Percentiles rank a stretch among this genome's conserved stretches.
Evolutionary conservation across 1,139 yeast genomes (phyloP).

Genomic region (Pichia sp.): DNA sequence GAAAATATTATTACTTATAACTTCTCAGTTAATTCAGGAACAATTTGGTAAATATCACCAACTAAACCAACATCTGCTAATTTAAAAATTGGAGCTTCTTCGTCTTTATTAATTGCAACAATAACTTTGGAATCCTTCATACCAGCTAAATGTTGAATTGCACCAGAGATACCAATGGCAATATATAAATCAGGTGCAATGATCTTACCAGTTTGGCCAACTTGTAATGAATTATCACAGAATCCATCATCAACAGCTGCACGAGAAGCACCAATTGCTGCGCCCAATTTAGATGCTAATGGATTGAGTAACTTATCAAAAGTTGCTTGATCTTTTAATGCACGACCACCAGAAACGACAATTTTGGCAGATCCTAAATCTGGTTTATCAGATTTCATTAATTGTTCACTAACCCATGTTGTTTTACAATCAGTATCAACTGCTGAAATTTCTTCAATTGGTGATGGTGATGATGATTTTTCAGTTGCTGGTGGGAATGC

Average conservation of each 20-base stretch:
- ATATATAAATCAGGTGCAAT: slow-evolving; percentile 93
- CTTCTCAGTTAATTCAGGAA: slow-evolving; percentile 83
- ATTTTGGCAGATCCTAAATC: slow-evolving; percentile 77
- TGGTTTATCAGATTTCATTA: slow-evolving; percentile 79
- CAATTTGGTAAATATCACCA: slow-evolving; percentile 77
- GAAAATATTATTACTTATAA: slow-evolving; percentile 29
- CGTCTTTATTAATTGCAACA: slow-evolving; percentile 91
- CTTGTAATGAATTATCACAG: slow-evolving; percentile 95
- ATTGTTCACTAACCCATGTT: slow-evolving; percentile 64
- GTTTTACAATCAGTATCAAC: slow-evolving; percentile 35
- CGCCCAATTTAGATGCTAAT: slow-evolving; percentile 74
- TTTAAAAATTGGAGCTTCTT: slow-evolving; percentile 89
- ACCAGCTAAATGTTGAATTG: slow-evolving; percentile 96
- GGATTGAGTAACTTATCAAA: slow-evolving; percentile 77
- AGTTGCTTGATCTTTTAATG: slow-evolving; percentile 81
- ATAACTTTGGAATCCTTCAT: slow-evolving; percentile 94
- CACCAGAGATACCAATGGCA: slow-evolving; percentile 94
- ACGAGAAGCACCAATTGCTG: slow-evolving; percentile 96
- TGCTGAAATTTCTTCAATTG: slow-evolving; percentile 45
- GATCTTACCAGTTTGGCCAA: slow-evolving; percentile 97
- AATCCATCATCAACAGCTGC: slow-evolving; percentile 97
- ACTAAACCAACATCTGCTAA: slow-evolving; percentile 87
- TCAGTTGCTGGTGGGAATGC: slow-evolving; percentile 62
- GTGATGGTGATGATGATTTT: slow-evolving; percentile 32
- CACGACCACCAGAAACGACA: slow-evolving; percentile 93